A percentile compares a stretch with the other conserved stretches of the same genome.
Evolutionary conservation across 345 rosid genomes (phyloP).

Genomic region (Syzygium grande): DNA sequence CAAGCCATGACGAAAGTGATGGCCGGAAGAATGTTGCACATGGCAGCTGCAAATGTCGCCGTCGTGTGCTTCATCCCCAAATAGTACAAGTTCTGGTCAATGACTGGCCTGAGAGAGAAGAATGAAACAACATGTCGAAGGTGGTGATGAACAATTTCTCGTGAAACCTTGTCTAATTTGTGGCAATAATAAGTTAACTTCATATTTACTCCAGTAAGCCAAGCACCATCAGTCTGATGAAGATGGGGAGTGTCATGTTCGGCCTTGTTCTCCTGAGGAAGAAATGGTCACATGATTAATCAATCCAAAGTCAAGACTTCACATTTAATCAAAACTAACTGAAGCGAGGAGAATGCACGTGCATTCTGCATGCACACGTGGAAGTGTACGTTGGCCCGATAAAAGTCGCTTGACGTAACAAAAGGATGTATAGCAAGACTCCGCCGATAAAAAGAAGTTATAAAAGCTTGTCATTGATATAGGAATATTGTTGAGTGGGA

Average conservation of each 20-base stretch:
- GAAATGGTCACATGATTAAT: background rate
- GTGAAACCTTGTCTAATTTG: background rate
- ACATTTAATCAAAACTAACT: background rate
- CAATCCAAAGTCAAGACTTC: background rate
- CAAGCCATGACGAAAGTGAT: constrained; percentile 74
- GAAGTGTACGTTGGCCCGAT: background rate
- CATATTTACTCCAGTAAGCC: constrained; percentile 61
- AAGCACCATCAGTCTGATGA: constrained; percentile 55
- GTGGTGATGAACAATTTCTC: background rate
- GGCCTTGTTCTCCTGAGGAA: constrained; percentile 21
- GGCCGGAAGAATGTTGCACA: constrained; percentile 81
- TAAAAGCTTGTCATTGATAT: background rate
- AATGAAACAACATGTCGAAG: background rate
- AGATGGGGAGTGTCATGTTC: constrained; percentile 60
- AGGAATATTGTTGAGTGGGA: background rate
- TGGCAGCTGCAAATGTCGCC: constrained; percentile 80
- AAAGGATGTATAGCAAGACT: background rate
- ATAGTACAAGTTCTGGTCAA: constrained; percentile 80
- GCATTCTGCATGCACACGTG: too few relatives aligned
- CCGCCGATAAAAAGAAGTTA: background rate
- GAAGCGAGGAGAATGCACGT: too few relatives aligned
- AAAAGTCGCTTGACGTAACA: background rate
- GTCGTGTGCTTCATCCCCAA: constrained; percentile 89
- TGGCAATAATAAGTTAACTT: background rate
- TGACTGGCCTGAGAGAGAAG: constrained; percentile 56